Evolutionary conservation across 768 basidiomycete species (phyloP).

Genomic region (Auricularia sp.): DNA sequence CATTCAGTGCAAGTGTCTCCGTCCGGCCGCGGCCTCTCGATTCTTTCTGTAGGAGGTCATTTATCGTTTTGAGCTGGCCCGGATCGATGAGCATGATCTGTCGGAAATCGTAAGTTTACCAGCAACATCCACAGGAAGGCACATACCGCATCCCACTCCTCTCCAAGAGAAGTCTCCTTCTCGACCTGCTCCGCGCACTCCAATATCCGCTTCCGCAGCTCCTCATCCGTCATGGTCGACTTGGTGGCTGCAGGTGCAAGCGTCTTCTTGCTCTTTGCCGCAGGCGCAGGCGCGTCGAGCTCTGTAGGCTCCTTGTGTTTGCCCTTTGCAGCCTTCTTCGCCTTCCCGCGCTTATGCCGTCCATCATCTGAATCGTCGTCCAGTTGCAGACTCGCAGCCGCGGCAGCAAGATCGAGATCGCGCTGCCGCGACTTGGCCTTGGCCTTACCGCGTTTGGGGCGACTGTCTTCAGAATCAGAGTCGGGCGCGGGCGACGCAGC

Average conservation of each 20-base stretch:
- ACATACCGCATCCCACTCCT: slow-evolving; percentile 82
- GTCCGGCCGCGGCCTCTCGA: slow-evolving; percentile 79
- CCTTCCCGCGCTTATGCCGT: not conserved
- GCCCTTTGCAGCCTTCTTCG: not conserved
- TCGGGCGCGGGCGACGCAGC: not conserved
- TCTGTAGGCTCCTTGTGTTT: not conserved
- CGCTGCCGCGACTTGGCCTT: slow-evolving; percentile 1
- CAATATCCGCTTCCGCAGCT: slow-evolving; percentile 61
- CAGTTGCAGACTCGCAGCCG: not conserved
- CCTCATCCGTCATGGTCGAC: slow-evolving; percentile 37
- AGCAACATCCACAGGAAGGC: slow-evolving; percentile 6
- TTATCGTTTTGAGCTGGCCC: slow-evolving; percentile 77
- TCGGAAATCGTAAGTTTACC: not conserved
- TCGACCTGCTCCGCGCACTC: slow-evolving; percentile 77
- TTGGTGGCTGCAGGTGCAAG: not conserved
- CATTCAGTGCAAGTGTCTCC: slow-evolving; percentile 45
- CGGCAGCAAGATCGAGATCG: not conserved
- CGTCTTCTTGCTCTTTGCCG: not conserved
- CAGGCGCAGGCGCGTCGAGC: not conserved
- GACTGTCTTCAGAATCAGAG: not conserved
- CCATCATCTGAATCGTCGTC: not conserved
- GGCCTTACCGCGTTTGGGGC: not conserved
- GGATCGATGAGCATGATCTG: slow-evolving; percentile 92
- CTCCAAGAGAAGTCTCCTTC: slow-evolving; percentile 46
- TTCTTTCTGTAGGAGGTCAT: slow-evolving; percentile 84